Conservation (phyloP, 2,329 filamentous ascomycete species). For the Talaromyces piceae region DNA sequence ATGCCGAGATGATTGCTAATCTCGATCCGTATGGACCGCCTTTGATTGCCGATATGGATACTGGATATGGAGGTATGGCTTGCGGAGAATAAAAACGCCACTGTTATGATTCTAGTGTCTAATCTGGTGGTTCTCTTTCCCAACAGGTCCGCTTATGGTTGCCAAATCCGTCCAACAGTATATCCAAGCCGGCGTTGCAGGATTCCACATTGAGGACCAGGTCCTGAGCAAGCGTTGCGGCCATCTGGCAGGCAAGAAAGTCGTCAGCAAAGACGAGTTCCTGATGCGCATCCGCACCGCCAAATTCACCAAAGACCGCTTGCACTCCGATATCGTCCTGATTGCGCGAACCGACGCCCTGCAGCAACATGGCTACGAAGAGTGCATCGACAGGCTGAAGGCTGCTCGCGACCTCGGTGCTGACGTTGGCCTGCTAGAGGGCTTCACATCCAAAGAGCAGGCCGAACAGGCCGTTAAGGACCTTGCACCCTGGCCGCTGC, state of each 20-base stretch:
- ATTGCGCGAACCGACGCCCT: constrained; percentile 37
- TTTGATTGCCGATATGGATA: constrained; percentile 49
- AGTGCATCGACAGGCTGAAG: constrained; percentile 29
- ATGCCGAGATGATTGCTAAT: constrained; percentile 48
- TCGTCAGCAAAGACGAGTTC: constrained; percentile 29
- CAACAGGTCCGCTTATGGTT: constrained; percentile 38
- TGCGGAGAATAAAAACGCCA: no score
- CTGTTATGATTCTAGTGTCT: no score
- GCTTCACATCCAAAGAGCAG: constrained; percentile 33
- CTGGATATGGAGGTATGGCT: constrained; percentile 42
- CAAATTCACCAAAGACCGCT: constrained; percentile 14
- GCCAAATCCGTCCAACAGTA: constrained; percentile 45
- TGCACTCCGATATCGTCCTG: constrained; percentile 36
- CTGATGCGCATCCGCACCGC: constrained; percentile 32
- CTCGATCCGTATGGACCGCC: constrained; percentile 40
- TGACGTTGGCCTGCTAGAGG: constrained; percentile 38
- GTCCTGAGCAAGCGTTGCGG: constrained; percentile 40
- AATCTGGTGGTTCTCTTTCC: not conserved
- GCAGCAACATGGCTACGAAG: constrained; percentile 32
- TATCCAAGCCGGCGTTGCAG: constrained; percentile 48
- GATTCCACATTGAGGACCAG: constrained; percentile 53
- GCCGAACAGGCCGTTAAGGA: constrained; percentile 28
- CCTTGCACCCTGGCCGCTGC: constrained; percentile 32
- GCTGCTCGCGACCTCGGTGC: constrained; percentile 35
- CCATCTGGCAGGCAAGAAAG: constrained; percentile 33